Evolutionary conservation across 768 basidiomycete genomes (phyloP), one percentile per base, ranked within the genome.

Genomic region (Mycena amicta): DNA sequence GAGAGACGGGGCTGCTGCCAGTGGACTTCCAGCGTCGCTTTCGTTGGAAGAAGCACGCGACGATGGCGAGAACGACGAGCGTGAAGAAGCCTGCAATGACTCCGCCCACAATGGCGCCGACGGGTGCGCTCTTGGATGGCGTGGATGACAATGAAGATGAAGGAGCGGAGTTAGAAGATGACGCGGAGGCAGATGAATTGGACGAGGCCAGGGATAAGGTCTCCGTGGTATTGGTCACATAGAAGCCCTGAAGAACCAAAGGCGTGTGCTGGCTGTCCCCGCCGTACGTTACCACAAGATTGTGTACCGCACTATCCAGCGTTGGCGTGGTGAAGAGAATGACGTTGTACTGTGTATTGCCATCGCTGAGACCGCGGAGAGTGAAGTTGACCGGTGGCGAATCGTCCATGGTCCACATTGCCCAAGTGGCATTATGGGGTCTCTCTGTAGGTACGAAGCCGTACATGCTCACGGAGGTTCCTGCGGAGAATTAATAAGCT

Each of bases 381-480:
- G 57, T 50, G 57, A 71, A 74, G 3, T 59, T 59, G 6, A 56
- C 55, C 2, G 67, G 51, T 8, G 57, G 29, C 12, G 57, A 61
- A 5, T 59, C 63, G 49, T 74, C 72, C 12, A 74, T 58, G 5
- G 63, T 55, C 33, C 68, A 74, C 15, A 61, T 60, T 3, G 65
- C 69, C 4, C 47, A 61, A 1, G 66, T 47, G 12, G 56, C 28
- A 12, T 55, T 53, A 15, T 60, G 54, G 1, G 65, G 55, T 3
- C 57, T 53, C 26, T 63, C 63, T 11, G 45, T 63, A 2, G 69
- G 69, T 22, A 66, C 51, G 15, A 49, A 57, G 23, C 71, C 68
- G 6, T 66, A 40, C 71, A 70, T 71, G 13, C 53, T 69, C 8
- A 71, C 54, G 3, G 62, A 64, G 13, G 63, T 70, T 0, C 72